Evolutionary conservation across 345 rosid genomes (phyloP).

Genomic region (Euclidium syriacum): DNA sequence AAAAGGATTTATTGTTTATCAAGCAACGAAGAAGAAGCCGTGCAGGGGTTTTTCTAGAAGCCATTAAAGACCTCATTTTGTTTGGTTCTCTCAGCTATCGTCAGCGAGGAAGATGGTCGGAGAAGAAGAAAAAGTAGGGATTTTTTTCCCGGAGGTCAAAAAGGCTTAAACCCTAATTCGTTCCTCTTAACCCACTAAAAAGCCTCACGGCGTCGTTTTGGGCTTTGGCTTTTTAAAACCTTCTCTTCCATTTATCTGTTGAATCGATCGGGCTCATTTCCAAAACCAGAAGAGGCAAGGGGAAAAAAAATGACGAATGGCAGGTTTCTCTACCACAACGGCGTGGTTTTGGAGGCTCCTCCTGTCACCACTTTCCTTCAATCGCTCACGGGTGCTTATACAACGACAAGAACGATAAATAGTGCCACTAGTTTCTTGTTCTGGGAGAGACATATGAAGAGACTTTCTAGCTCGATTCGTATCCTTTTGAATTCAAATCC

Average conservation of each 20-base stretch:
- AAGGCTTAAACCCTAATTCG: conserved; percentile 27
- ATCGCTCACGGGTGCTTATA: conserved; percentile 66
- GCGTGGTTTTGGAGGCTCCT: conserved; percentile 50
- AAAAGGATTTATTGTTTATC: conserved; percentile 27
- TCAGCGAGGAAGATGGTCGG: conserved; percentile 17
- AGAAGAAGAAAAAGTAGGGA: neutral
- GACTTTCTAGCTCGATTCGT: conserved; percentile 53
- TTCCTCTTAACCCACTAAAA: neutral
- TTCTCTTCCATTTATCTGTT: neutral
- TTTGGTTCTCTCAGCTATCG: neutral
- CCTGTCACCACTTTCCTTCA: conserved; percentile 56
- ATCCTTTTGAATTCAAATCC: conserved; percentile 50
- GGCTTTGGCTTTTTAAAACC: neutral
- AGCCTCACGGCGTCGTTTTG: conserved; percentile 10
- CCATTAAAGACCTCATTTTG: conserved; percentile 32
- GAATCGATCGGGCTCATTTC: neutral
- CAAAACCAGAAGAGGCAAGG: neutral
- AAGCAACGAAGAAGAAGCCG: conserved; percentile 25
- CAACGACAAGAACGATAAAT: conserved; percentile 71
- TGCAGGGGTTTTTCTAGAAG: conserved; percentile 19
- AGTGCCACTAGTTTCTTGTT: conserved; percentile 47
- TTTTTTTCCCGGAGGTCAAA: neutral
- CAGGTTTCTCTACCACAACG: conserved; percentile 53
- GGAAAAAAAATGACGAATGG: conserved; percentile 38
- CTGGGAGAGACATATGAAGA: conserved; percentile 61